Base-by-base conservation (phyloP, 805 yeast species). In the Cephaloascus fragrans region DNA sequence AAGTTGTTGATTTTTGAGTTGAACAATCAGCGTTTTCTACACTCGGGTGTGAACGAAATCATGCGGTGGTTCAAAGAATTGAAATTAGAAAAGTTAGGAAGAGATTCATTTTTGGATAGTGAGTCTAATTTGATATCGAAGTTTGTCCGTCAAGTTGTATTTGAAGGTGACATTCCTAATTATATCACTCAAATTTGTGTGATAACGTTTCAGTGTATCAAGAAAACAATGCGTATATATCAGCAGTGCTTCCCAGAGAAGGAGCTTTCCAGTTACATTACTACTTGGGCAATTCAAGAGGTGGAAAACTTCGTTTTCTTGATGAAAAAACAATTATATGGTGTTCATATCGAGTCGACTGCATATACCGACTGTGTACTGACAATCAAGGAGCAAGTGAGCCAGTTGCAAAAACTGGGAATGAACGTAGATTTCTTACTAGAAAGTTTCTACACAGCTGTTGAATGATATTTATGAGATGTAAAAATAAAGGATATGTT, bases 221-320 rank as follows among this genome's bases (percentile, higher is more conserved):
- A 70, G 41, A 66, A 75, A 34, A 77, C 94, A 0, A 75, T 77
- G 12, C 50, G 60, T 15, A 62, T 73, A 26, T 85, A 71, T 60
- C 67, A 68, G 37, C 56, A 62, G 19, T 69, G 81, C 38, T 83
- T 74, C 57, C 67, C 61, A 12, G 51, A 50, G 14, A 39, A 39
- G 14, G 59, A 50, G 10, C 67, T 74, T 37, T 67, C 82, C 8
- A 73, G 82, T 47, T 67, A 68, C 23, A 62, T 87, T 15, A 80
- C 86, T n/a, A 77, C 79, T 44, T 87, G 96, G 95, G 73, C 82
- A 26, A 73, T 75, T 41, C 70, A 70, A 10, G 82, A 80, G 53
- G 73, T 84, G 26, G 72, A 74, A 32, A 64, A 65, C 36, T 81
- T 83, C 46, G 75, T 77, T 23, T 61, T 64, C 15, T 57, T 78